Evolutionary conservation across 2,329 filamentous ascomycete genomes (phyloP).

Genomic region (Elsinoe arachidis): DNA sequence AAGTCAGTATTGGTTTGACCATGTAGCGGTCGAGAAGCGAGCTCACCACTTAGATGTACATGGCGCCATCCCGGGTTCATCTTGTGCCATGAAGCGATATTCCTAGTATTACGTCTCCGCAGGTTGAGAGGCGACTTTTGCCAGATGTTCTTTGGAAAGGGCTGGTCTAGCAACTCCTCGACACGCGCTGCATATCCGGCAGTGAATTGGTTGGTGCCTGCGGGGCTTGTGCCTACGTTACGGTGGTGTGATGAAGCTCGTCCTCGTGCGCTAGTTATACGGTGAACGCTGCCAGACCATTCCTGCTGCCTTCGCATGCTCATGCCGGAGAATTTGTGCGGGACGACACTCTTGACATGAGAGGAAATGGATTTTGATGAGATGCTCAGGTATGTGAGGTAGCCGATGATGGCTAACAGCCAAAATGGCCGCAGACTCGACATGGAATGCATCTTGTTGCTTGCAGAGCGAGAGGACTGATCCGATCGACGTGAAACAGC

Average conservation of each 20-base stretch:
- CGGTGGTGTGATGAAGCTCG: background rate
- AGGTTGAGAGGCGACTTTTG: constrained; percentile 2
- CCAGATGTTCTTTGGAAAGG: background rate
- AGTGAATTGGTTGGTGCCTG: background rate
- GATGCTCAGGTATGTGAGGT: background rate
- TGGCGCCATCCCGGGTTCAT: background rate
- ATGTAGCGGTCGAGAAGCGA: too few relatives aligned
- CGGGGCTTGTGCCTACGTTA: background rate
- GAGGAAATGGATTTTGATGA: background rate
- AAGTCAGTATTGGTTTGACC: too few relatives aligned
- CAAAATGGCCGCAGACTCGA: background rate
- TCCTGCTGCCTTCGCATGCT: background rate
- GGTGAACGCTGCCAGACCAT: too few relatives aligned
- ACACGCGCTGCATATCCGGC: background rate
- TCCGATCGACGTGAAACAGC: background rate
- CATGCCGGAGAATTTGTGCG: background rate
- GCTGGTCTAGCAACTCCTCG: background rate
- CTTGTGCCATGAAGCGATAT: constrained; percentile 2
- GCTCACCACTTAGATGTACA: background rate
- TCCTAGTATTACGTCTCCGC: background rate
- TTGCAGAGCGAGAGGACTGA: background rate
- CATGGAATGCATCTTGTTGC: background rate
- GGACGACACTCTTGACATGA: background rate
- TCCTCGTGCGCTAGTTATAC: too few relatives aligned
- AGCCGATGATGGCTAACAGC: background rate